Percentiles rank a stretch among this genome's conserved stretches.
These are phyloP conservation scores for Colletotrichum cereale DNA, from an alignment of 2,329 filamentous ascomycete genomes.

Conservation along the genomic window DNA sequence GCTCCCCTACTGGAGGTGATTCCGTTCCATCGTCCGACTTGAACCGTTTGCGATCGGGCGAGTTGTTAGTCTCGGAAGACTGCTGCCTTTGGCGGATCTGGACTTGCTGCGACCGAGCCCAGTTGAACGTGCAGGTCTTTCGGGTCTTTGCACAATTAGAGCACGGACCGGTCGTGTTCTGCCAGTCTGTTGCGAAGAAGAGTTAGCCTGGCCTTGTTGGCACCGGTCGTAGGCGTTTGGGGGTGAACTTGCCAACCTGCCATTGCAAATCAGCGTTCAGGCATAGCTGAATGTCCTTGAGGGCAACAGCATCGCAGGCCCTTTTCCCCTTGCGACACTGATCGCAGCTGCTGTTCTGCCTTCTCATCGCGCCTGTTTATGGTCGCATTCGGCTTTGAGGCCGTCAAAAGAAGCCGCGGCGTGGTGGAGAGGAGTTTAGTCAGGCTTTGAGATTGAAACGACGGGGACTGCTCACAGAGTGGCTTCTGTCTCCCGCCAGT, in stretches of 20 bases:
- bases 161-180: slow-evolving; percentile 39
- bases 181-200: slow-evolving; percentile 13
- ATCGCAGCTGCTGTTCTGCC: slow-evolving; percentile 44
- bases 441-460: neutral
- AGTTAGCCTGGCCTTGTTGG: neutral
- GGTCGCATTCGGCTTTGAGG: too few relatives aligned
- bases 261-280: slow-evolving; percentile 23
- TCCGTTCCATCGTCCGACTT: slow-evolving; percentile 1
- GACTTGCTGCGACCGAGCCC: slow-evolving; percentile 42
- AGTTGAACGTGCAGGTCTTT: slow-evolving; percentile 48
- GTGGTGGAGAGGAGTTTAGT: neutral
- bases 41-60: slow-evolving; percentile 14
- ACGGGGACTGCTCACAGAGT: neutral
- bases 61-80: neutral
- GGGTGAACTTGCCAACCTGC: slow-evolving; percentile 28
- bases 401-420: neutral
- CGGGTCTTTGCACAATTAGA: slow-evolving; percentile 49
- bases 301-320: slow-evolving; percentile 42
- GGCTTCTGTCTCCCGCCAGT: slow-evolving; percentile 12
- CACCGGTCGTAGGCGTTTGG: neutral
- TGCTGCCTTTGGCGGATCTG: slow-evolving; percentile 22
- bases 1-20: neutral
- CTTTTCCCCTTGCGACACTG: slow-evolving; percentile 45
- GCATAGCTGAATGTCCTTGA: slow-evolving; percentile 23
- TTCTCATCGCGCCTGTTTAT: slow-evolving; percentile 27